Conservation (phyloP, 1,284 basidiomycete genomes). For the Trichosporon sp. region DNA sequence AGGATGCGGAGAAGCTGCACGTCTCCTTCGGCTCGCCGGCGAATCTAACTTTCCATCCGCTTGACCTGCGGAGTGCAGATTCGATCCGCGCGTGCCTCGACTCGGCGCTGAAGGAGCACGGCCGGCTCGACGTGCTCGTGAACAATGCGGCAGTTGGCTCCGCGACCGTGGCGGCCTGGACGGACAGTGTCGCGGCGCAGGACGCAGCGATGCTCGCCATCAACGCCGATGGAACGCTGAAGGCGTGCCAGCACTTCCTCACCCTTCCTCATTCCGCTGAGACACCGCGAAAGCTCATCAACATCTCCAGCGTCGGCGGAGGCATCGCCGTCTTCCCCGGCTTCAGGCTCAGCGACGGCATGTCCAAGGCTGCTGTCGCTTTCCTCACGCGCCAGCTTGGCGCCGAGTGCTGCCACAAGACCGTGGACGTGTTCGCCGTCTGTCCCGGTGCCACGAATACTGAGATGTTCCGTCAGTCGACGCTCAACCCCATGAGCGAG, state of each 20-base stretch:
- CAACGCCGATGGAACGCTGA: constrained; percentile 5
- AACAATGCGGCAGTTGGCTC: not conserved
- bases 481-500: not conserved
- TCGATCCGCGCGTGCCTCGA: constrained; percentile 1
- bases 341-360: constrained; percentile 8
- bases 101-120: not conserved
- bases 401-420: not conserved
- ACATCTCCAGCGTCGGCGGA: not conserved
- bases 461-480: not conserved
- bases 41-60: not conserved
- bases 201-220: not conserved
- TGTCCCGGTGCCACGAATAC: constrained; percentile 4
- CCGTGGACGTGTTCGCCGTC: constrained; percentile 4
- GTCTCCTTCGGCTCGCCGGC: not conserved
- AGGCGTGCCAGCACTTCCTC: constrained; percentile 14
- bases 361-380: constrained; percentile 1
- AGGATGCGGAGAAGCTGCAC: not conserved
- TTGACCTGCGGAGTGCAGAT: not conserved
- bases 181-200: not conserved
- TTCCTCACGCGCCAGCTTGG: constrained; percentile 3
- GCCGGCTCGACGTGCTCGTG: not conserved
- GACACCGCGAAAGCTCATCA: not conserved
- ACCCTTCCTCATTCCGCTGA: not conserved
- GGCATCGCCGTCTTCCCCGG: not conserved
- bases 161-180: not conserved